Evolutionary conservation across 2,329 filamentous ascomycete genomes (phyloP).

Genomic region (Phaeosphaeria sp.): DNA sequence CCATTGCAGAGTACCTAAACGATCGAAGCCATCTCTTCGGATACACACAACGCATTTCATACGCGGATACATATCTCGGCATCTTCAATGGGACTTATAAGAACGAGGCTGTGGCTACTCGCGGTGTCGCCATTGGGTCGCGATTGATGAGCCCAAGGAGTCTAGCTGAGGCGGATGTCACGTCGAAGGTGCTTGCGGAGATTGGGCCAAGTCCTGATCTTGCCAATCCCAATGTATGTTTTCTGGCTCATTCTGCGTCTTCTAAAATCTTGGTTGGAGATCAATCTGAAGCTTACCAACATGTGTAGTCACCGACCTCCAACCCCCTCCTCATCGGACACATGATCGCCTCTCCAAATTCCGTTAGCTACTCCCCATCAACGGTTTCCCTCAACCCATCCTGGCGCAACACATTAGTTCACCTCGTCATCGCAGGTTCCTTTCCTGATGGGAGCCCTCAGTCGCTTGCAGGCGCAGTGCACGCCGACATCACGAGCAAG

Average conservation of each 20-base stretch:
- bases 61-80: slow-evolving; percentile 20
- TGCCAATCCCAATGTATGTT: slow-evolving; percentile 19
- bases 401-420: slow-evolving; percentile 32
- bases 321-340: slow-evolving; percentile 32
- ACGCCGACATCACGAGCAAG: slow-evolving; percentile 26
- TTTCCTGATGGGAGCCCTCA: slow-evolving; percentile 21
- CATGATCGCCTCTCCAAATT: slow-evolving; percentile 24
- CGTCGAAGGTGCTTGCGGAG: slow-evolving; percentile 17
- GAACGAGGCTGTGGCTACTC: slow-evolving; percentile 32
- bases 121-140: slow-evolving; percentile 27
- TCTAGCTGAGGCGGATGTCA: slow-evolving; percentile 18
- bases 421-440: slow-evolving; percentile 22
- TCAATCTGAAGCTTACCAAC: slow-evolving; percentile 6
- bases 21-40: slow-evolving; percentile 12
- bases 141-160: slow-evolving; percentile 26
- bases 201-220: slow-evolving; percentile 24
- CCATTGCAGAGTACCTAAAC: slow-evolving; percentile 22
- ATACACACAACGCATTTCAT: slow-evolving; percentile 17
- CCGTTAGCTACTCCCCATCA: slow-evolving; percentile 21
- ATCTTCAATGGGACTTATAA: background rate
- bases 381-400: slow-evolving; percentile 27
- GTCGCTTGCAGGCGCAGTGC: slow-evolving; percentile 17
- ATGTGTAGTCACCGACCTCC: slow-evolving; percentile 10
- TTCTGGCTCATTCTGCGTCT: too few relatives aligned
- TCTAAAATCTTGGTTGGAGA: too few relatives aligned